phyloP scores from a whole-genome alignment of 2,329 filamentous ascomycete genomes.

The Hypoxylon sp. region DNA sequence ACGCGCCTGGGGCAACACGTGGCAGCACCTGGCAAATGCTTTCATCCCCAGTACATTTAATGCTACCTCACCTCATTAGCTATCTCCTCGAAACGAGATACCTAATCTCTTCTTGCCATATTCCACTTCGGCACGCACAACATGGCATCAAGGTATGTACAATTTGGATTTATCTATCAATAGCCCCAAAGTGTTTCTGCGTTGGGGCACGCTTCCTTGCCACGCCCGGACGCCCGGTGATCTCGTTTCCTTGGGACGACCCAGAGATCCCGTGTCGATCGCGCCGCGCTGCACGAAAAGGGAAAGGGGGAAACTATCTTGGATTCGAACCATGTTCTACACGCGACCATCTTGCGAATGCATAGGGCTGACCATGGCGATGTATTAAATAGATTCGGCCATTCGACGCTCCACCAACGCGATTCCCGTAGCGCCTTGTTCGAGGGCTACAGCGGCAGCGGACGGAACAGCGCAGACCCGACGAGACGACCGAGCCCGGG shows the following conservation, averaged over 20 bases:
- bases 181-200: background rate
- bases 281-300: conserved; percentile 22
- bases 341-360: background rate
- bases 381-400: conserved; percentile 70
- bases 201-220: background rate
- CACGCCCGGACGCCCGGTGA: conserved; percentile 12
- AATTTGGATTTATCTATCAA: background rate
- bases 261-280: conserved; percentile 34
- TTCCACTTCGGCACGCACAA: conserved; percentile 5
- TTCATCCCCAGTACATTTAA: conserved; percentile 36
- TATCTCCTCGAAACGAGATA: conserved; percentile 19
- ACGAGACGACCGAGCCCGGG: conserved; percentile 60
- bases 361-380: conserved; percentile 14
- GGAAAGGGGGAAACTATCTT: conserved; percentile 8
- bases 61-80: conserved; percentile 27
- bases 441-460: conserved; percentile 77
- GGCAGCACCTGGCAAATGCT: conserved; percentile 40
- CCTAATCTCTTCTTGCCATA: conserved; percentile 23
- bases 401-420: conserved; percentile 79
- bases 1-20: conserved; percentile 33
- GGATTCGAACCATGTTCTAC: background rate
- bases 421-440: conserved; percentile 81
- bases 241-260: conserved; percentile 30
- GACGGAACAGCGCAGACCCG: conserved; percentile 63
- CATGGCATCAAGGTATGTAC: conserved; percentile 55